Base-by-base conservation (phyloP, 805 yeast species). In the Metschnikowia continentalis region DNA sequence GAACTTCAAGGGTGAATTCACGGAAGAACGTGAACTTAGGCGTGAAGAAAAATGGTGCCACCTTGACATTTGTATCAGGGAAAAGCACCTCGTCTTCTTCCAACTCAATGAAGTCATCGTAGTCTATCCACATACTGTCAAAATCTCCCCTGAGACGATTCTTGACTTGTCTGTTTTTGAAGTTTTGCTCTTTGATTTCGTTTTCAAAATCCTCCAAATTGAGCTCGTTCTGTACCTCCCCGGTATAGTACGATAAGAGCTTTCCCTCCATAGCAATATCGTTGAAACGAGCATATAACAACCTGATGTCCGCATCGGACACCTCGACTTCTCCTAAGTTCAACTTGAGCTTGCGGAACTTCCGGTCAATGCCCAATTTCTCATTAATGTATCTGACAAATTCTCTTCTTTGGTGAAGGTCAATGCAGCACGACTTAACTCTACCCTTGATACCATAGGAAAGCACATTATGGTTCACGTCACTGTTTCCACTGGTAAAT, bases 51-150 rank as follows among this genome's bases (percentile, higher is more conserved):
- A 81, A 71, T 0, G 84, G 84, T 6, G 72, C 54, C 1, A 79
- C 68, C 42, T 69, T 68, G 13, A 81, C 67, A 30, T 66, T 66
- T 1, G 83, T 83, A 35, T 71, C 46, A 56, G 71, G 53, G 61
- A 70, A 65, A 5, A 70, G 64, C 1, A 72, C 57, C 5, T 79
- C 75, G 10, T 74, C 63, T 45, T 75, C 69, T 52, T 86, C 88
- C 40, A 90, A 61, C 58, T 90, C 97, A 10, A 80, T 70, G 58
- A 80, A 90, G 63, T 90, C 97, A 51, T 86, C 86, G 20, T 73
- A 67, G 60, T 90, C 95, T 44, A 81, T 72, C 97, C 97, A 90
- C 56, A 71, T 62, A 36, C 58, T 58, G 50, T 71, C 72, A 14
- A 58, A 60, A 15, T 67, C 71, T 35, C 56, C 61, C 5, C 57